Base-by-base conservation (phyloP, 2,329 filamentous ascomycete species). In the Lecanosticta acicola region DNA sequence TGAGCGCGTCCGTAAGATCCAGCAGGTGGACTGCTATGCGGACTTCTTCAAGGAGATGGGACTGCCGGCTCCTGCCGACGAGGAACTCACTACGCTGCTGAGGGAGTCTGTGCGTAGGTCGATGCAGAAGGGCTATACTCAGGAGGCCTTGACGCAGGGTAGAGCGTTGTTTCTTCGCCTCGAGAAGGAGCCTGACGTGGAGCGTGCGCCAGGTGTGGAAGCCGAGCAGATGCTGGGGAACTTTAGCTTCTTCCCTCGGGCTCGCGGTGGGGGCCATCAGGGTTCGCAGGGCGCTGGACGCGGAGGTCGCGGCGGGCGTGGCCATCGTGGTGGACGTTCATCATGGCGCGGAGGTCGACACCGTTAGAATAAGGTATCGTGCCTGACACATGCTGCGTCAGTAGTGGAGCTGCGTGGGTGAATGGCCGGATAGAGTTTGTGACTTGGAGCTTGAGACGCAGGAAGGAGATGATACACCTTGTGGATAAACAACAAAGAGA, bases 81-180 rank as follows among this genome's bases (percentile, higher is more conserved):
- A 26, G 13, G 36, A 38, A 11, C 56, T 57, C 41, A 54, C 50
- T 3, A 18, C 18, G 3, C 49, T 55, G 21, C 35, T 59, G 39
- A 44, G 53, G 9, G 24, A 34, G 4, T 40, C 45, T 11, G 49
- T 59, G 4, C 14, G 50, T 9, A 49, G 48, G 3, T 54, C 49
- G 16, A 46, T 56, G 33, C 41, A 48, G 11, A 44, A 48, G 21
- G 56, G 55, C 4, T 57, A 57, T 20, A 52, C 46, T 2, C 44
- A 49, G 39, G 43, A 43, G 53, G 46, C 46, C 8, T n/a, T 57
- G 11, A 43, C 39, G 32, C 56, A 55, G 38, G 45, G 49, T 20
- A 37, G 50, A 33, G 56, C 56, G 21, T 33, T 56, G 21, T 38
- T 44, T 16, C 32, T 56, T 19, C 43, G 55, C 9, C 19, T 49